Conservation (phyloP, 1,284 basidiomycete species). For the Pterula multifida region DNA sequence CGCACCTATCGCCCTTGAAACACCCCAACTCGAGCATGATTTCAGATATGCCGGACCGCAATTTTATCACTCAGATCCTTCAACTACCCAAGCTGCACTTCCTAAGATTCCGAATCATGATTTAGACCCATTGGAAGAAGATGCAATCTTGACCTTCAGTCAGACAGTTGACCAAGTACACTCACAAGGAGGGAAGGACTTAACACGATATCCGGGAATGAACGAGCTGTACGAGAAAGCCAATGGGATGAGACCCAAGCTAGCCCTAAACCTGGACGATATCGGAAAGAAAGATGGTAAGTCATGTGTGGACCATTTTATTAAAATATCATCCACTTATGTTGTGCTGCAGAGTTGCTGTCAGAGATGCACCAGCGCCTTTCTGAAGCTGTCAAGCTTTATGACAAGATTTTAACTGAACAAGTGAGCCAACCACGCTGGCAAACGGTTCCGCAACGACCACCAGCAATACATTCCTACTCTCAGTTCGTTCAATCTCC, state of each 20-base stretch:
- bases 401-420: constrained; percentile 79
- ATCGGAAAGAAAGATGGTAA: constrained; percentile 76
- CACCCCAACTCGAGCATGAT: constrained; percentile 30
- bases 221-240: constrained; percentile 81
- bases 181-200: constrained; percentile 64
- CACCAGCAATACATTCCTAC: neutral
- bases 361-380: constrained; percentile 91
- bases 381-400: constrained; percentile 82
- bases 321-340: constrained; percentile 7
- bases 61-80: constrained; percentile 31
- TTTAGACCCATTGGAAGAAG: constrained; percentile 66
- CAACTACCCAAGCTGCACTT: constrained; percentile 30
- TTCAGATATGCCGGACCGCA: constrained; percentile 24
- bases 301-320: constrained; percentile 21
- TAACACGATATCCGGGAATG: constrained; percentile 72
- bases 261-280: constrained; percentile 80
- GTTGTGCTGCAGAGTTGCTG: constrained; percentile 74
- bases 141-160: constrained; percentile 79
- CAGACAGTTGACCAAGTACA: constrained; percentile 83
- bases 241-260: constrained; percentile 67
- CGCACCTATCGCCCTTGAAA: constrained; percentile 55
- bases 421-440: constrained; percentile 66
- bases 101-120: constrained; percentile 64
- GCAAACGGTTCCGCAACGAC: constrained; percentile 24
- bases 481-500: neutral